Percentiles rank a stretch among this genome's conserved stretches.
phyloP scores from a whole-genome alignment of 164 flowering plant species.

The Macadamia tetraphylla region DNA sequence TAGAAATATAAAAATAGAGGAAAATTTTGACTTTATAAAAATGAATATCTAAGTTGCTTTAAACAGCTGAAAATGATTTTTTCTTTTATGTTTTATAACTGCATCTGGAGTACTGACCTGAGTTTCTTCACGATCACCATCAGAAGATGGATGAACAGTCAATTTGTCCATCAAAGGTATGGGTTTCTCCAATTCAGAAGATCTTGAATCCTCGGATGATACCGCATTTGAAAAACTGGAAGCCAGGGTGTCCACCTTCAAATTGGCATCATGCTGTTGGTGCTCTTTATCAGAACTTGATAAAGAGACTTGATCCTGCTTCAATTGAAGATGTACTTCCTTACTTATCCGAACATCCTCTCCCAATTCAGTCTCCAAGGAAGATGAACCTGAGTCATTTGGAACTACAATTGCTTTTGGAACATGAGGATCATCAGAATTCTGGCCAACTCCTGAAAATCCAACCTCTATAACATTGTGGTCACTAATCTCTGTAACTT shows the following conservation, averaged over 20 bases:
- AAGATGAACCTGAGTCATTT: constrained; percentile 14
- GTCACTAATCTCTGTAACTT: constrained; percentile 14
- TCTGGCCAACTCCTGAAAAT: constrained; percentile 4
- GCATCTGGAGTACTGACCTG: constrained; percentile 27
- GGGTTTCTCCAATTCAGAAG: constrained; percentile 15
- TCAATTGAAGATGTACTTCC: constrained; percentile 11
- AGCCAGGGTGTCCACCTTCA: constrained; percentile 12
- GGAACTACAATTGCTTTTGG: constrained; percentile 11
- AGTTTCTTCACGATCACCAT: constrained; percentile 19
- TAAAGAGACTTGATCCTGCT: constrained; percentile 7
- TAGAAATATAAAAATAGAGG: too few relatives aligned
- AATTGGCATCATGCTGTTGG: constrained; percentile 21
- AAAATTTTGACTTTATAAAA: too few relatives aligned
- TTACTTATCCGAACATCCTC: constrained; percentile 14
- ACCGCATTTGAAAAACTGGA: constrained; percentile 12
- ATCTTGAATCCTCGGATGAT: constrained; percentile 15
- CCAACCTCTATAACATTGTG: constrained; percentile 11
- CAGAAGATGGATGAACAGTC: constrained; percentile 16
- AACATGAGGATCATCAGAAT: constrained; percentile 2
- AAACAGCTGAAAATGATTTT: background rate
- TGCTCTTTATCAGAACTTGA: constrained; percentile 9
- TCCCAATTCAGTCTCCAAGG: constrained; percentile 19
- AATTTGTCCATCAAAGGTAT: constrained; percentile 21
- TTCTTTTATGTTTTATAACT: too few relatives aligned
- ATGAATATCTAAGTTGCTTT: too few relatives aligned